Base-by-base conservation (phyloP, 345 rosid genomes). In the Gossypium rotundifolium region DNA sequence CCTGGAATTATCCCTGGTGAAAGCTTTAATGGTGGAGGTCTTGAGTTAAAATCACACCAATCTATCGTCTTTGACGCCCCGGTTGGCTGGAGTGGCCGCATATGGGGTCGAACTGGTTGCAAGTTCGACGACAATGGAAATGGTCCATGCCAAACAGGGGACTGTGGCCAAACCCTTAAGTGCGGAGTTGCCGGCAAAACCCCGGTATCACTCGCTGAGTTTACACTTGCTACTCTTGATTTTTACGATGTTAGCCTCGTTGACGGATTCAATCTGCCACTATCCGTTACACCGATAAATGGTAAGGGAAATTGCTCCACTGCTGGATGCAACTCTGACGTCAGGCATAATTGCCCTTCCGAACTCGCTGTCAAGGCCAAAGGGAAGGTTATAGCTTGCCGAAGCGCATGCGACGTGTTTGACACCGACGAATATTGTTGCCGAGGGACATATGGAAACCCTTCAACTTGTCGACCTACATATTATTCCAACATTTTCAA, bases 331-430 rank as follows among this genome's bases (percentile, higher is more conserved):
- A 83, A 82, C 12, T 80, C 82, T 0, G 98, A 94, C 76, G 7
- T 91, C 25, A 83, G 95, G 69, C 0, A 57, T 0, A 69, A 0
- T 8, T 94, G 98, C 62, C 98, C 97, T 3, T 22, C 78, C 2
- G 95, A 94, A 71, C 86, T 94, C 6, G 78, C 93, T 0, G 77
- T 80, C 1, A 92, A 87, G 77, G 54, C 79, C 0, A 83, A 84
- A 1, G 97, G 95, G 3, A 88, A 92, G 85, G 82, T 83, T 0
- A 23, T 91, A 0, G 88, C 78, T 12, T 94, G 98, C 53, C 81
- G 97, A 45, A 92, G 98, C 74, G 98, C 98, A 0, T 94, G 98
- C 59, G 97, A 94, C 44, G 97, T 91, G 81, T 94, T 90, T 73
- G 77, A 83, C 73, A 94, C 93, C 0, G 98, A 92, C 57, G 97